These are phyloP conservation scores for Teratosphaeria epicoccoides DNA, from an alignment of 2,329 filamentous ascomycete species.

Conservation along the genomic window DNA sequence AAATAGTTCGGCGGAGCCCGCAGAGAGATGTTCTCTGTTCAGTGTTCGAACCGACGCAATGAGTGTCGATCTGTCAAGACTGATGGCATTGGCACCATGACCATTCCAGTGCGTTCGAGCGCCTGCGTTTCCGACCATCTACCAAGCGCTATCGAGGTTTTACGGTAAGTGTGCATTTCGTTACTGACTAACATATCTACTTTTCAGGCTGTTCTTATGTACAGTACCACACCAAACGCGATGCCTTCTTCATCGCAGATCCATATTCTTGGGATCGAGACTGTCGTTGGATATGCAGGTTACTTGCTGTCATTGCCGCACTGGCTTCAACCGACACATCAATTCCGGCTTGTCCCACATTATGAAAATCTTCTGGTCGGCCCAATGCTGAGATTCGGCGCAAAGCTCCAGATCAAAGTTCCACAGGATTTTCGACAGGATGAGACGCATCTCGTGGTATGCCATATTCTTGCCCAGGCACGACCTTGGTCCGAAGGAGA, in stretches of 20 bases:
- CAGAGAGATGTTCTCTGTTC: too few species aligned
- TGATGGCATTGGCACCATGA: too few species aligned
- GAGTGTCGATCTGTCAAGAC: too few species aligned
- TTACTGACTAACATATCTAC: too few species aligned
- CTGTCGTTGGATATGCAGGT: not conserved
- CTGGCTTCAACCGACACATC: constrained; percentile 5
- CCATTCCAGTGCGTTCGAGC: too few species aligned
- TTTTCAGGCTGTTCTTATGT: too few species aligned
- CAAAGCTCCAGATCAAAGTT: constrained; percentile 27
- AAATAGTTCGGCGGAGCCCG: too few species aligned
- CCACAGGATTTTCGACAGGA: constrained; percentile 29
- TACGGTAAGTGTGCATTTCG: too few species aligned
- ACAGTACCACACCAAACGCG: not conserved
- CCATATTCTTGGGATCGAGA: not conserved
- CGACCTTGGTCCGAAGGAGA: constrained; percentile 26
- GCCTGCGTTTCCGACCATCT: too few species aligned
- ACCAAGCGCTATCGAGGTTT: too few species aligned
- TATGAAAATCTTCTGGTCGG: constrained; percentile 19
- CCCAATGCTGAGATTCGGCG: constrained; percentile 17
- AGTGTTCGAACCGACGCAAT: too few species aligned
- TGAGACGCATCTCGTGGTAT: constrained; percentile 28
- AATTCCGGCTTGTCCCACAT: constrained; percentile 21
- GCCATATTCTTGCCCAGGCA: constrained; percentile 27
- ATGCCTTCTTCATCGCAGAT: not conserved
- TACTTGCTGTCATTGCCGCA: not conserved